Evolutionary conservation across 1,284 basidiomycete genomes (phyloP).

Genomic region (Ustilago lituana): DNA sequence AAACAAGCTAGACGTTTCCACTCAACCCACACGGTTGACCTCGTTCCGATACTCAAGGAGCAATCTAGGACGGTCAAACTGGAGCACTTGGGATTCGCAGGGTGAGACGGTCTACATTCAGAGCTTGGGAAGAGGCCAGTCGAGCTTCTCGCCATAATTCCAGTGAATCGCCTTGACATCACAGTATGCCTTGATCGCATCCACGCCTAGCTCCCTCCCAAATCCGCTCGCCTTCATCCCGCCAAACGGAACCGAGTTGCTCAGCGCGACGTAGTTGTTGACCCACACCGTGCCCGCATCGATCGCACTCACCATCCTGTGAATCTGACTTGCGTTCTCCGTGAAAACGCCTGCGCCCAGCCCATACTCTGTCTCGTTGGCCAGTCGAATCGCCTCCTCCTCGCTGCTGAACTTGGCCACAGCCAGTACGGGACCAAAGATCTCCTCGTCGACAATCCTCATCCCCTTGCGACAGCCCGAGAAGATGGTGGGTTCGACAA

Average conservation of each 20-base stretch:
- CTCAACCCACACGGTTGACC: too few relatives aligned
- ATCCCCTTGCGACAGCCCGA: conserved; percentile 74
- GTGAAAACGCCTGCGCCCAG: conserved; percentile 86
- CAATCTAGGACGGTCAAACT: too few relatives aligned
- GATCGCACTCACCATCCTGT: conserved; percentile 79
- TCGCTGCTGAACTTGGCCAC: conserved; percentile 68
- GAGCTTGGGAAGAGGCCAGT: conserved; percentile 23
- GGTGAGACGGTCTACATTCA: too few relatives aligned
- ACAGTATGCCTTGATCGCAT: conserved; percentile 73
- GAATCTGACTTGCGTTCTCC: conserved; percentile 50
- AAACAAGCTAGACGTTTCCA: too few relatives aligned
- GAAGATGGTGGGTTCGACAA: conserved; percentile 69
- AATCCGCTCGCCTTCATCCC: conserved; percentile 58
- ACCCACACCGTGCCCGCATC: conserved; percentile 84
- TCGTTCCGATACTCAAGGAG: too few relatives aligned
- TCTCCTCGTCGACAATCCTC: conserved; percentile 76
- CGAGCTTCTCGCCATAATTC: conserved; percentile 23
- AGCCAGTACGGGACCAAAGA: conserved; percentile 80
- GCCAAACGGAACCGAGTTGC: conserved; percentile 49
- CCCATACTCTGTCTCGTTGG: conserved; percentile 84
- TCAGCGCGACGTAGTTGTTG: conserved; percentile 70
- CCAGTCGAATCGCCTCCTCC: conserved; percentile 76
- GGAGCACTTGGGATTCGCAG: too few relatives aligned
- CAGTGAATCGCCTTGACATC: conserved; percentile 61
- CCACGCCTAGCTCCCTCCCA: conserved; percentile 57